Evolutionary conservation across 75 land plant genomes (phyloP).

Genomic region (Gnetum montanum): DNA sequence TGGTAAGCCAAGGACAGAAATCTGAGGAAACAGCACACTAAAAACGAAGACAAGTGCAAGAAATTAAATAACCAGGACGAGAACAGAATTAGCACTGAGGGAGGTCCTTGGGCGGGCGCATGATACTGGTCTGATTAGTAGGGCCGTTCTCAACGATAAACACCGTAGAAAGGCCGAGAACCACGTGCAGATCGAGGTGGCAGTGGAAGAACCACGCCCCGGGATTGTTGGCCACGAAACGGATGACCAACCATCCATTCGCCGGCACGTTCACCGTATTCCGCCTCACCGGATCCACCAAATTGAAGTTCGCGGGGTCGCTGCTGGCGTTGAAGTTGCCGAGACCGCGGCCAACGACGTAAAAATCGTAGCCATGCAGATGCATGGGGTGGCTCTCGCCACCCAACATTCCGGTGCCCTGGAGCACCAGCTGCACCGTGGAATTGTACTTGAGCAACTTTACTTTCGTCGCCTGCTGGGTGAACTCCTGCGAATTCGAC

Average conservation of each 20-base stretch:
- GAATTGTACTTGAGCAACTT: constrained; percentile 23
- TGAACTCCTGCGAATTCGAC: constrained; percentile 16
- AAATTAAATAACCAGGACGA: too few species aligned
- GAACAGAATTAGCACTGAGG: constrained; percentile 20
- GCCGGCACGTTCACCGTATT: constrained; percentile 35
- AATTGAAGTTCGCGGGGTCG: constrained; percentile 13
- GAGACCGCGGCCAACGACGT: constrained; percentile 39
- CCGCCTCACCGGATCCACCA: constrained; percentile 33
- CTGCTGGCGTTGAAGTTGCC: constrained; percentile 36
- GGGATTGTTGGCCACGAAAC: constrained; percentile 44
- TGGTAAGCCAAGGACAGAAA: too few species aligned
- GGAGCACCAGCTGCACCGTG: constrained; percentile 44
- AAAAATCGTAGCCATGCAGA: constrained; percentile 68
- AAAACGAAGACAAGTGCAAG: too few species aligned
- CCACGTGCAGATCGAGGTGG: constrained; percentile 20
- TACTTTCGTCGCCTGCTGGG: constrained; percentile 30
- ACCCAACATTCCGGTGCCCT: constrained; percentile 33
- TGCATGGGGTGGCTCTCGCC: constrained; percentile 66
- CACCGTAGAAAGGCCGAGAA: constrained; percentile 27
- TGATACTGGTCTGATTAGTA: constrained; percentile 8
- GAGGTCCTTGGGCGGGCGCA: constrained; percentile 25
- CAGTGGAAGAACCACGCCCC: constrained; percentile 43
- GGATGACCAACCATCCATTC: constrained; percentile 49
- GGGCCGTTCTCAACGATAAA: constrained; percentile 28
- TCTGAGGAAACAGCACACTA: too few species aligned